Percentiles rank a stretch among this genome's conserved stretches.
Evolutionary conservation across 2,329 filamentous ascomycete genomes (phyloP).

Genomic region (Myrmaecium sp.): DNA sequence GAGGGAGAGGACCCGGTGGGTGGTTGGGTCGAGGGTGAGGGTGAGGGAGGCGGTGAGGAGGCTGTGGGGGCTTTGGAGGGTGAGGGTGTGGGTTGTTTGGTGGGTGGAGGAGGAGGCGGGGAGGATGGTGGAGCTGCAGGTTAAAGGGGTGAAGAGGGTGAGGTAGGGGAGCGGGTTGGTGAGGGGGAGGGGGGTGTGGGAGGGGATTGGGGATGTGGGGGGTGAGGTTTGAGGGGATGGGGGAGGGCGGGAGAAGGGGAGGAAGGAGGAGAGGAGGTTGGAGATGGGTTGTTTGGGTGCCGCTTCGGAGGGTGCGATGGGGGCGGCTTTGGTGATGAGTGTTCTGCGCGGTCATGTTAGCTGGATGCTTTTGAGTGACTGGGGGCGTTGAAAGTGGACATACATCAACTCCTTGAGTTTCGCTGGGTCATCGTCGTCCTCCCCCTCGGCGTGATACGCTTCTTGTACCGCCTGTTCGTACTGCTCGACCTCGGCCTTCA

Average conservation of each 20-base stretch:
- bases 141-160: conserved; percentile 52
- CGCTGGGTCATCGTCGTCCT: conserved; percentile 1
- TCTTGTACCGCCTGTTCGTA: conserved; percentile 14
- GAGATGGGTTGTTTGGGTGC: conserved; percentile 16
- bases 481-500: conserved; percentile 16
- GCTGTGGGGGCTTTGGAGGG: conserved; percentile 46
- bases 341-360: conserved; percentile 2
- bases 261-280: conserved; percentile 20
- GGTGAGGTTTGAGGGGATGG: conserved; percentile 6
- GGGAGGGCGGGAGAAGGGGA: conserved; percentile 17
- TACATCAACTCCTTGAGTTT: conserved; percentile 11
- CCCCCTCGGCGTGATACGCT: conserved; percentile 8
- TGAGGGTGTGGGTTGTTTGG: conserved; percentile 27
- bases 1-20: conserved; percentile 34
- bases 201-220: conserved; percentile 29
- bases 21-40: conserved; percentile 41
- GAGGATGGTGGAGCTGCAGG: conserved; percentile 37
- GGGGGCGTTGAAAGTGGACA: conserved; percentile 1
- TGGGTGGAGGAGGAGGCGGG: conserved; percentile 4
- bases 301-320: conserved; percentile 3
- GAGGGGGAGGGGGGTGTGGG: conserved; percentile 47
- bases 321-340: conserved; percentile 5
- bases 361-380: conserved; percentile 7
- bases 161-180: conserved; percentile 52
- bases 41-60: conserved; percentile 57